These are phyloP conservation scores for Parathielavia appendiculata DNA, from an alignment of 495 filamentous ascomycete species.

Conservation along the genomic window DNA sequence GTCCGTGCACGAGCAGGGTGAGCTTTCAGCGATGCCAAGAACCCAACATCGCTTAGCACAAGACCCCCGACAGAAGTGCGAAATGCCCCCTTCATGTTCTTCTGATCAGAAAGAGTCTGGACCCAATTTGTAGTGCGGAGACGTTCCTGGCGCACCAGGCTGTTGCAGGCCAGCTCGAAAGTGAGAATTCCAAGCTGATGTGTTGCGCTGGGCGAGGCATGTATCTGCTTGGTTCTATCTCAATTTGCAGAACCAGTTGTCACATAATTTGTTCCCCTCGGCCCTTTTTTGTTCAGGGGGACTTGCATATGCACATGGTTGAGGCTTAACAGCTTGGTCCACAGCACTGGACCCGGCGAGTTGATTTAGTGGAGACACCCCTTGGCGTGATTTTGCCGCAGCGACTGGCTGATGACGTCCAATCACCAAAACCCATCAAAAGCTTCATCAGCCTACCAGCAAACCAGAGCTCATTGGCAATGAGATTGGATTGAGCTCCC, in stretches of 20 bases:
- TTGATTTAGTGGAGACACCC: neutral
- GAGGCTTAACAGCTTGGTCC: neutral
- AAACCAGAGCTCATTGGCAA: neutral
- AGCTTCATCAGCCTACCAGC: neutral
- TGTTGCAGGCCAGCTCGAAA: too few species aligned
- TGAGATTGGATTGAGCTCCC: conserved; percentile 7
- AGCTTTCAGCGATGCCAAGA: neutral
- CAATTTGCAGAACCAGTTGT: too few species aligned
- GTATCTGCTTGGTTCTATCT: neutral
- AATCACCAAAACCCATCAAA: neutral
- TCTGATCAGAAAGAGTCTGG: too few species aligned
- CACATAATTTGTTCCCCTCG: neutral
- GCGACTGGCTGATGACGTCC: conserved; percentile 13
- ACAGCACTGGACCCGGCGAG: neutral
- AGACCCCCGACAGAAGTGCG: too few species aligned
- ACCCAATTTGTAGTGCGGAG: too few species aligned
- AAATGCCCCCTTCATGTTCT: too few species aligned
- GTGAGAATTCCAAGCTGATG: too few species aligned
- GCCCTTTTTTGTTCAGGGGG: neutral
- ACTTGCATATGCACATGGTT: neutral
- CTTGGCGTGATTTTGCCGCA: neutral
- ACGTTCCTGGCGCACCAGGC: too few species aligned
- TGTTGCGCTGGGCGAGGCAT: too few species aligned
- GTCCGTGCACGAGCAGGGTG: neutral
- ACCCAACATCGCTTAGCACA: neutral